These are phyloP conservation scores for Leccinum rimulosum DNA, from an alignment of 768 basidiomycete species.

Conservation along the genomic window DNA sequence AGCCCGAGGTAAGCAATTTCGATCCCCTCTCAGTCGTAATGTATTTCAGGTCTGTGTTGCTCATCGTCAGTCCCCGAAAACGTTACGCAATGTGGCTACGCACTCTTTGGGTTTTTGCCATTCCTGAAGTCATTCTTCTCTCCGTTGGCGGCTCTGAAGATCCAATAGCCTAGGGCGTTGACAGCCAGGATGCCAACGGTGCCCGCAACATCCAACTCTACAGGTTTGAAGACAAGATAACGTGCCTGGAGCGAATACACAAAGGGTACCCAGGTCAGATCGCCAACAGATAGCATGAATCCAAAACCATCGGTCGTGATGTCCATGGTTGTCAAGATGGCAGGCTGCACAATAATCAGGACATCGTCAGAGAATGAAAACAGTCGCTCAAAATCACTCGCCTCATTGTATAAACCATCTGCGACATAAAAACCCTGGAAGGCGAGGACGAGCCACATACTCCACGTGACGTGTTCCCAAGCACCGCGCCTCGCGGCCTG, in stretches of 20 bases:
- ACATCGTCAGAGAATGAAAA: background rate
- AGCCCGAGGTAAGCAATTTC: slow-evolving; percentile 90
- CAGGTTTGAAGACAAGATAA: slow-evolving; percentile 87
- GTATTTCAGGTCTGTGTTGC: slow-evolving; percentile 61
- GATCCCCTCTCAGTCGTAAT: slow-evolving; percentile 83
- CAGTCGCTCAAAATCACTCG: slow-evolving; percentile 22
- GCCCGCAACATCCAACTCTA: slow-evolving; percentile 64
- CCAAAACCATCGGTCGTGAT: slow-evolving; percentile 98
- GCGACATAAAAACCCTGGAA: slow-evolving; percentile 88
- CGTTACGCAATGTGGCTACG: background rate
- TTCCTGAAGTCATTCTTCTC: slow-evolving; percentile 97
- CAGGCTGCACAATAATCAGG: slow-evolving; percentile 48
- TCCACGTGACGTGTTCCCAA: slow-evolving; percentile 69
- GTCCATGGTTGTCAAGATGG: slow-evolving; percentile 94
- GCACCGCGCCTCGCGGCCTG: slow-evolving; percentile 81
- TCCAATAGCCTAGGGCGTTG: slow-evolving; percentile 78
- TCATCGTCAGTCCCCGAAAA: slow-evolving; percentile 3
- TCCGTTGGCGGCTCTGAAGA: slow-evolving; percentile 84
- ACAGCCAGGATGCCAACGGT: slow-evolving; percentile 59
- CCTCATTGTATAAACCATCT: slow-evolving; percentile 91
- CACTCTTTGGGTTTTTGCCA: slow-evolving; percentile 92
- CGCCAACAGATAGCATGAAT: slow-evolving; percentile 95
- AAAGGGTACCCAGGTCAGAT: slow-evolving; percentile 93
- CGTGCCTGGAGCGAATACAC: slow-evolving; percentile 91
- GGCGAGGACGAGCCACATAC: slow-evolving; percentile 83